Base-by-base conservation (phyloP, 2,329 filamentous ascomycete genomes). In the Aspergillus hortae region DNA sequence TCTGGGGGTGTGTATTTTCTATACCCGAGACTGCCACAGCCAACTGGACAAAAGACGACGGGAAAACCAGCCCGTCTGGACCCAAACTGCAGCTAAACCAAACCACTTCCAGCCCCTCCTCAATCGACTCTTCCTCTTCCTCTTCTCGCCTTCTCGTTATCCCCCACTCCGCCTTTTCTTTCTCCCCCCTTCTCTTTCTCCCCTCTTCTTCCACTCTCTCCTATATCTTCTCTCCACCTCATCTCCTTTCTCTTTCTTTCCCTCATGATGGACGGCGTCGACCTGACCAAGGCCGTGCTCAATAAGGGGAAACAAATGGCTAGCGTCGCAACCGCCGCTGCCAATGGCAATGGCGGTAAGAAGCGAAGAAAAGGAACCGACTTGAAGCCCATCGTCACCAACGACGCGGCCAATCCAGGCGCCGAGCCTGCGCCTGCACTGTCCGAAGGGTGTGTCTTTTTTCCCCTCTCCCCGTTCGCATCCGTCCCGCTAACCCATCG, bases 371-470 rank as follows among this genome's bases (percentile, higher is more conserved):
- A 86, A 74, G 80, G 80, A 58, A 80, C 83, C 64, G 76, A 77
- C 61, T 72, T 86, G 65, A 85, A 85, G 74, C 83, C 83, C 63
- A 86, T 87, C 69, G 82, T 86, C 68, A 86, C 83, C 55, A 83
- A 80, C 59, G 82, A 85, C 63, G 71, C 75, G 70, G 66, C 68
- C 60, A 64, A 74, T 73, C 61, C 73, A 74, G 52, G 65, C 64
- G 53, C 48, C 74, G 76, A 63, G 58, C 63, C 46, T 58, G 52
- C 56, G 59, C 67, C 64, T 75, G 70, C 71, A 77, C 73, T 66
- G 65, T 77, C 59, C 62, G 72, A 69, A 72, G 77, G 64, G 69
- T 74, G 65, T 62, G 27, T 42, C 35, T 45, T 46, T 44, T 38
- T 36, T 33, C 48, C 25, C n/a, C 19, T 51, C 17, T 47, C 15